Evolutionary conservation across 1,284 basidiomycete species (phyloP).

Genomic region (Ganoderma multipileum): DNA sequence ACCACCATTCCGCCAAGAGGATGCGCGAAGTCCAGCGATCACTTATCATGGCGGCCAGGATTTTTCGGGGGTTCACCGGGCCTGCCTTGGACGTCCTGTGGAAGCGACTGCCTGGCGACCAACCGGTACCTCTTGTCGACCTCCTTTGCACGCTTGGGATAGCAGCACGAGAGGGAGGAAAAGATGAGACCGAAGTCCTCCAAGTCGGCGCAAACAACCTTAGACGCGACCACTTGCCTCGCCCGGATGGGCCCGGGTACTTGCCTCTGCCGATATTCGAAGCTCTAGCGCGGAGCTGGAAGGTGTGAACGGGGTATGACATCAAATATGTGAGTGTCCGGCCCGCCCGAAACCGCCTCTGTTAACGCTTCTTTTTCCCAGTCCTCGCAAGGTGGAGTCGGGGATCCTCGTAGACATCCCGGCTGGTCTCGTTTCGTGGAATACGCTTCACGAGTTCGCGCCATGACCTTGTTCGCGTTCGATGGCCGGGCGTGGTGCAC

Average conservation of each 20-base stretch:
- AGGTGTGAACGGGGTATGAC: not conserved
- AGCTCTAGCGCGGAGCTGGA: no score
- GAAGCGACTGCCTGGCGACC: conserved; percentile 1
- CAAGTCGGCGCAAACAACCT: no score
- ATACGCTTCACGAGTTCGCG: not conserved
- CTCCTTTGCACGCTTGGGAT: not conserved
- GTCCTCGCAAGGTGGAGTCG: not conserved
- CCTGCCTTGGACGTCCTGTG: not conserved
- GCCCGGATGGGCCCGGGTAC: not conserved
- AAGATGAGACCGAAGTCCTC: not conserved
- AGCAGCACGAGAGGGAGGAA: not conserved
- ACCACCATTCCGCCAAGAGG: not conserved
- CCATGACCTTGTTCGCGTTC: not conserved
- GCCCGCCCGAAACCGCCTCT: no score
- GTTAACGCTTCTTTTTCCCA: no score
- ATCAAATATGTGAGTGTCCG: not conserved
- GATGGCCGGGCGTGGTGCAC: not conserved
- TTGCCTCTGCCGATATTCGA: no score
- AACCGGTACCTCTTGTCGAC: conserved; percentile 2
- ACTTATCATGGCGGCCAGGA: not conserved
- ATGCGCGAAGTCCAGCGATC: not conserved
- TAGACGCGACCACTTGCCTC: not conserved
- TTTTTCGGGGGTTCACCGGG: not conserved
- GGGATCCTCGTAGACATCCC: not conserved
- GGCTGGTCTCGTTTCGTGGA: not conserved